phyloP scores from a whole-genome alignment of 768 basidiomycete species.

The Tylopilus balloui region DNA sequence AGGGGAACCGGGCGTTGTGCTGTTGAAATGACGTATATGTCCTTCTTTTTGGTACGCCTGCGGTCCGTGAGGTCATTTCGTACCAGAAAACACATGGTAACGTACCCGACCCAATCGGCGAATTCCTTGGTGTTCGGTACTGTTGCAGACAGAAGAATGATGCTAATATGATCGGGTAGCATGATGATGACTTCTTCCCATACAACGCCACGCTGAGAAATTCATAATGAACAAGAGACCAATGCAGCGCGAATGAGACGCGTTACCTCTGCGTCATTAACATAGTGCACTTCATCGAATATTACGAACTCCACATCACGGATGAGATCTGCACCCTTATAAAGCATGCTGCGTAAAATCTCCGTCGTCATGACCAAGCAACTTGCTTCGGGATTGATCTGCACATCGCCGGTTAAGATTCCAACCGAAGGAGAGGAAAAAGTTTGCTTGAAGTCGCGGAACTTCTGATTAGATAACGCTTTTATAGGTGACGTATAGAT shows the following conservation, averaged over 20 bases:
- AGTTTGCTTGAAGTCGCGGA: slow-evolving; percentile 96
- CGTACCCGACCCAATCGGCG: slow-evolving; percentile 98
- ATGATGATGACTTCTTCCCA: slow-evolving; percentile 99
- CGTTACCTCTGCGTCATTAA: slow-evolving; percentile 93
- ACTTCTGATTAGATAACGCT: slow-evolving; percentile 97
- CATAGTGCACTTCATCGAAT: slow-evolving; percentile 99
- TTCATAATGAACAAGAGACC: slow-evolving; percentile 12
- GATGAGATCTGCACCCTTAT: slow-evolving; percentile 97
- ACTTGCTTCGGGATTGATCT: slow-evolving; percentile 96
- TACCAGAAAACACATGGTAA: slow-evolving; percentile 10
- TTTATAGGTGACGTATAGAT: slow-evolving; percentile 99
- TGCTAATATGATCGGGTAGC: slow-evolving; percentile 97
- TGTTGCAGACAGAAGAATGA: slow-evolving; percentile 94
- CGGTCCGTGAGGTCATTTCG: slow-evolving; percentile 4
- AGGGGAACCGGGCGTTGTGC: slow-evolving; percentile 94
- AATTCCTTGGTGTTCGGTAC: slow-evolving; percentile 98
- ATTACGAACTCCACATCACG: slow-evolving; percentile 99
- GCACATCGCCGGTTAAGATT: slow-evolving; percentile 97
- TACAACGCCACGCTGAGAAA: slow-evolving; percentile 84
- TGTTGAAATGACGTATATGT: slow-evolving; percentile 98
- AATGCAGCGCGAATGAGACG: slow-evolving; percentile 6
- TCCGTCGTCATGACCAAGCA: slow-evolving; percentile 99
- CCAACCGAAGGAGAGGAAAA: slow-evolving; percentile 90
- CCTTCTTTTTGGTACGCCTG: slow-evolving; percentile 98
- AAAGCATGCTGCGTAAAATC: slow-evolving; percentile 96